Conservation (phyloP, 371 early-diverging fungal genomes). For the Mortierella sp. region DNA sequence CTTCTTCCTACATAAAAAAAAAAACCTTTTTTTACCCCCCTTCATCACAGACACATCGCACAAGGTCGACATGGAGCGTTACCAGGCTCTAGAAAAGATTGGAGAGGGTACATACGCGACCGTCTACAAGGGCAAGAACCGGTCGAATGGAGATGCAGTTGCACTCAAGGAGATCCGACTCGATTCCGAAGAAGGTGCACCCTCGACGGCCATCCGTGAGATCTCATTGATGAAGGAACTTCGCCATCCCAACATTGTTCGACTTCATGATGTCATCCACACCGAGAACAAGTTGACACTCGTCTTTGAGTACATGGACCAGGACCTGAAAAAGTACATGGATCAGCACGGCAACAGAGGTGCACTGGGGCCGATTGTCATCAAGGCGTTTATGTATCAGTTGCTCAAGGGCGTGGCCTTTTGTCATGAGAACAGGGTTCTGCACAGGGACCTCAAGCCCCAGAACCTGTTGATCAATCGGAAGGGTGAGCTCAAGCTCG, state of each 20-base stretch:
- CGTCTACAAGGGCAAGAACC: constrained; percentile 97
- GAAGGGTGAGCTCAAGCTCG: constrained; percentile 88
- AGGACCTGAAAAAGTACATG: constrained; percentile 98
- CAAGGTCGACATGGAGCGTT: constrained; percentile 46
- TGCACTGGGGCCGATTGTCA: constrained; percentile 73
- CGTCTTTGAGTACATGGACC: constrained; percentile 99
- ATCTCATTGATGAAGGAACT: constrained; percentile 96
- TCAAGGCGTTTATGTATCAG: constrained; percentile 89
- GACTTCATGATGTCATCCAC: constrained; percentile 97
- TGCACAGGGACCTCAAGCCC: constrained; percentile 98
- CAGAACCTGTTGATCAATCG: constrained; percentile 94
- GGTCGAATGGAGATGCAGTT: constrained; percentile 89
- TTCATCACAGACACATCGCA: not conserved
- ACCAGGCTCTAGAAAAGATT: constrained; percentile 79
- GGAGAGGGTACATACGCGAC: constrained; percentile 99
- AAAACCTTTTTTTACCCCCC: not conserved
- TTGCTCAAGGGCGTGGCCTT: constrained; percentile 90
- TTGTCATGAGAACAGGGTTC: constrained; percentile 94
- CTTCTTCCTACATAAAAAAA: not conserved
- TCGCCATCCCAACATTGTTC: constrained; percentile 90
- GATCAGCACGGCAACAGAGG: constrained; percentile 78
- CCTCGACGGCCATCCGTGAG: constrained; percentile 97
- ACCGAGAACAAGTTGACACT: constrained; percentile 97
- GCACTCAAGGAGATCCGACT: constrained; percentile 98
- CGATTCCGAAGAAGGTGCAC: constrained; percentile 94